phyloP scores from a whole-genome alignment of 371 early-diverging fungal genomes.

The Rhizopus microsporus region DNA sequence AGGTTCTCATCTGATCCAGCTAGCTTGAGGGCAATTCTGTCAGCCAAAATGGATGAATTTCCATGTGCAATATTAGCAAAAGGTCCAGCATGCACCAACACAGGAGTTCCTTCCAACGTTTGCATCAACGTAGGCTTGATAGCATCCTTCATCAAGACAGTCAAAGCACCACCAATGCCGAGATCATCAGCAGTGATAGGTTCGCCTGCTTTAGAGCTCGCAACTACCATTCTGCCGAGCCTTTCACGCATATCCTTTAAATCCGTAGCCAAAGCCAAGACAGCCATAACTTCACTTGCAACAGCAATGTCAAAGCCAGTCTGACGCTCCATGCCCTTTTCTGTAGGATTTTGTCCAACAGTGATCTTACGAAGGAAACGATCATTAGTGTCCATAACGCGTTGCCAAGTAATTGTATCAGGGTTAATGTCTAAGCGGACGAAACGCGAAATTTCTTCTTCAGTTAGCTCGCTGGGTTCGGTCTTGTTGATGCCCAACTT shows the following conservation, averaged over 20 bases:
- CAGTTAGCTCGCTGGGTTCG: constrained; percentile 74
- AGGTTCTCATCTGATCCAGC: constrained; percentile 69
- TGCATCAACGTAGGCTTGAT: constrained; percentile 98
- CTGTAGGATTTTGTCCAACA: constrained; percentile 85
- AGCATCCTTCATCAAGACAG: constrained; percentile 97
- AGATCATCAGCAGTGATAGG: constrained; percentile 95
- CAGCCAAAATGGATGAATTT: constrained; percentile 92
- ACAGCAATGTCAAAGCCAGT: constrained; percentile 97
- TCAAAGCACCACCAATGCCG: constrained; percentile 92
- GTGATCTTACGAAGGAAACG: constrained; percentile 90
- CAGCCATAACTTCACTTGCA: constrained; percentile 98
- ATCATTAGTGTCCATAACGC: constrained; percentile 95
- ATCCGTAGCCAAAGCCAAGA: constrained; percentile 88
- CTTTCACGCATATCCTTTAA: constrained; percentile 90
- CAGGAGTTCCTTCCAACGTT: constrained; percentile 96
- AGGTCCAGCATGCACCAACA: constrained; percentile 98
- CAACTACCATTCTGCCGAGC: constrained; percentile 94
- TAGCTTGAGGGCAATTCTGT: constrained; percentile 90
- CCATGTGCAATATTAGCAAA: constrained; percentile 99
- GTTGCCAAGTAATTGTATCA: constrained; percentile 91
- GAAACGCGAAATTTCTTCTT: constrained; percentile 77
- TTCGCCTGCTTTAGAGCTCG: constrained; percentile 75
- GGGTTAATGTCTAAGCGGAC: constrained; percentile 93
- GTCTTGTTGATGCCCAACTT: constrained; percentile 84
- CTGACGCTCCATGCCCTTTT: constrained; percentile 81